Conservation (phyloP, 495 filamentous ascomycete species). For the Bacidia gigantensis region DNA sequence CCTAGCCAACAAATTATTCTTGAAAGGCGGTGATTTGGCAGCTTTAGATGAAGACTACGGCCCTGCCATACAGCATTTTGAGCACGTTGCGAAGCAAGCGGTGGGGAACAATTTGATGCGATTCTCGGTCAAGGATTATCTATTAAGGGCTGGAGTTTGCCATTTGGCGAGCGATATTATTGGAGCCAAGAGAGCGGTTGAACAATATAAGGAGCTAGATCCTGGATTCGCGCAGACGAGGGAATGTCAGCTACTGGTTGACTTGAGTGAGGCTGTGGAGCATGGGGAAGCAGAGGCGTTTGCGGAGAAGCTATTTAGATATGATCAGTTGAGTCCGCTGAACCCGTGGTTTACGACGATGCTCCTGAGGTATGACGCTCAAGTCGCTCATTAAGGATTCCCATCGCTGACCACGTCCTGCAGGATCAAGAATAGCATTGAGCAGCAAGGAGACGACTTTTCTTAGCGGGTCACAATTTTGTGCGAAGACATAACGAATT, state of each 20-base stretch:
- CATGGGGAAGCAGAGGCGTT: constrained; percentile 64
- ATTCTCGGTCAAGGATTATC: constrained; percentile 85
- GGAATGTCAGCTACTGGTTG: constrained; percentile 65
- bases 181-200: constrained; percentile 58
- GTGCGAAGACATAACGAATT: no score
- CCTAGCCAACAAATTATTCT: constrained; percentile 78
- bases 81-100: constrained; percentile 57
- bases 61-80: constrained; percentile 66
- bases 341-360: constrained; percentile 94
- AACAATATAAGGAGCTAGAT: constrained; percentile 72
- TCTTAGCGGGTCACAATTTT: constrained; percentile 40
- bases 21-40: constrained; percentile 78
- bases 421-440: constrained; percentile 63
- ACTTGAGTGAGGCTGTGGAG: constrained; percentile 58
- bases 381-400: neutral
- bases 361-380: constrained; percentile 36
- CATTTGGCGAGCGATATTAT: constrained; percentile 65
- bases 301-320: constrained; percentile 73
- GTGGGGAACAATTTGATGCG: constrained; percentile 74
- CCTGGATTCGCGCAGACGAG: constrained; percentile 56
- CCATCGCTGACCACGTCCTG: neutral
- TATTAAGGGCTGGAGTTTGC: constrained; percentile 80
- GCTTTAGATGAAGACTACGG: constrained; percentile 69
- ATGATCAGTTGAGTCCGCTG: constrained; percentile 76
- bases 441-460: constrained; percentile 62